Percentiles rank a stretch among this genome's conserved stretches.
phyloP scores from a whole-genome alignment of 1,284 basidiomycete species.

The Mycosarcoma mackinlayi region DNA sequence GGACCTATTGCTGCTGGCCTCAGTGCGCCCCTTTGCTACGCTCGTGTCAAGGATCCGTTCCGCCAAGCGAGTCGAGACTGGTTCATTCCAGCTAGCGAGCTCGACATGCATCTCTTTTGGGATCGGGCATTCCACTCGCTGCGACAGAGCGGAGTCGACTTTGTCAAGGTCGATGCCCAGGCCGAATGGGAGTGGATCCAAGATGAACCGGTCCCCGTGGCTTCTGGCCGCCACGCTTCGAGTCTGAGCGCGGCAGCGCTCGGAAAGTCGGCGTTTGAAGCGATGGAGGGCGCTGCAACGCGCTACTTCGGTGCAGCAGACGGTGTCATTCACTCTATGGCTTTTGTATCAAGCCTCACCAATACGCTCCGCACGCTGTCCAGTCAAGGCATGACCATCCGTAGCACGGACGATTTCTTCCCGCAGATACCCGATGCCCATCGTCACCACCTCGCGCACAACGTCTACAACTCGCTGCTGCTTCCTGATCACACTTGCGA shows the following conservation, averaged over 20 bases:
- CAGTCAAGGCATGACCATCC: conserved; percentile 22
- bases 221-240: not conserved
- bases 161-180: conserved; percentile 68
- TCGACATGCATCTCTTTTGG: conserved; percentile 53
- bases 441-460: conserved; percentile 60
- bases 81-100: conserved; percentile 34
- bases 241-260: not conserved
- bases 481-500: conserved; percentile 48
- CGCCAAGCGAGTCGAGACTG: conserved; percentile 67
- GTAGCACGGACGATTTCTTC: conserved; percentile 60
- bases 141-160: conserved; percentile 56
- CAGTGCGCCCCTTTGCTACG: conserved; percentile 20
- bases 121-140: conserved; percentile 56
- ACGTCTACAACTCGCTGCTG: conserved; percentile 51
- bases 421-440: conserved; percentile 59
- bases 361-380: conserved; percentile 37
- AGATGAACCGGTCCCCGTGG: not conserved
- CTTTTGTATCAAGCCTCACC: conserved; percentile 19
- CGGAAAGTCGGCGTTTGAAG: conserved; percentile 26
- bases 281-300: conserved; percentile 48
- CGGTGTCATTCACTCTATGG: conserved; percentile 64
- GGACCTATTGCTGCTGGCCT: conserved; percentile 32
- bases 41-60: conserved; percentile 25
- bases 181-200: conserved; percentile 50
- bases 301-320: conserved; percentile 49